Conservation (phyloP, 2,329 filamentous ascomycete species). For the Scleromitrula shiraiana region DNA sequence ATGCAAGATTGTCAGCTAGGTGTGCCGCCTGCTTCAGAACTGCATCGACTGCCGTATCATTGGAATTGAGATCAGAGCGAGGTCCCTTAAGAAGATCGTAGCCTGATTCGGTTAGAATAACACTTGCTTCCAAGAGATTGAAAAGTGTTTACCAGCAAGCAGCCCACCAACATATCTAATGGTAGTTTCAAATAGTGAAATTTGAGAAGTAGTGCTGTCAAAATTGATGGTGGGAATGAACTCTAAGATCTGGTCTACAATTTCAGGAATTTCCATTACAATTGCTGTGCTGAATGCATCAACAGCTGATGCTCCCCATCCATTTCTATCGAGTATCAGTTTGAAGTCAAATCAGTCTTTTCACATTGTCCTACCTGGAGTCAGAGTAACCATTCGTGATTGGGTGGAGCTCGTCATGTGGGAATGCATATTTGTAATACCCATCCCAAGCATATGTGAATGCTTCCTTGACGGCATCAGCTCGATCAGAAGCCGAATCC, state of each 20-base stretch:
- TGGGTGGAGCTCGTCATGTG: conserved; percentile 67
- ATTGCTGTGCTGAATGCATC: conserved; percentile 75
- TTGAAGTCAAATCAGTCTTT: not conserved
- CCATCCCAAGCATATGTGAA: conserved; percentile 66
- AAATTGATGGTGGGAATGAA: conserved; percentile 68
- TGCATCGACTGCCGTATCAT: conserved; percentile 39
- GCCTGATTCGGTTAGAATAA: conserved; percentile 31
- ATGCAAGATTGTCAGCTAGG: conserved; percentile 65
- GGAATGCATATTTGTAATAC: conserved; percentile 67
- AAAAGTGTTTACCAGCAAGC: conserved; percentile 53
- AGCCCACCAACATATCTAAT: conserved; percentile 82
- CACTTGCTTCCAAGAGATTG: not conserved
- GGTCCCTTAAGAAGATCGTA: conserved; percentile 69
- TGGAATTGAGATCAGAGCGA: conserved; percentile 41
- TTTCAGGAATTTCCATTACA: conserved; percentile 61
- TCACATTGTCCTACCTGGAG: conserved; percentile 49
- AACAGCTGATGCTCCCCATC: conserved; percentile 76
- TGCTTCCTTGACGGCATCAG: conserved; percentile 56
- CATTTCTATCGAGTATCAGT: conserved; percentile 48
- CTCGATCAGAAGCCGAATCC: conserved; percentile 30
- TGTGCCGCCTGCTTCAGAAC: conserved; percentile 59
- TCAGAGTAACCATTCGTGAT: conserved; percentile 57
- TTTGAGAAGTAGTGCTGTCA: conserved; percentile 43
- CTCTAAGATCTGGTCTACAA: conserved; percentile 63
- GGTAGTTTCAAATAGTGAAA: conserved; percentile 84